phyloP scores from a whole-genome alignment of 805 yeast species.

The Starmerella ratchasimensis region DNA sequence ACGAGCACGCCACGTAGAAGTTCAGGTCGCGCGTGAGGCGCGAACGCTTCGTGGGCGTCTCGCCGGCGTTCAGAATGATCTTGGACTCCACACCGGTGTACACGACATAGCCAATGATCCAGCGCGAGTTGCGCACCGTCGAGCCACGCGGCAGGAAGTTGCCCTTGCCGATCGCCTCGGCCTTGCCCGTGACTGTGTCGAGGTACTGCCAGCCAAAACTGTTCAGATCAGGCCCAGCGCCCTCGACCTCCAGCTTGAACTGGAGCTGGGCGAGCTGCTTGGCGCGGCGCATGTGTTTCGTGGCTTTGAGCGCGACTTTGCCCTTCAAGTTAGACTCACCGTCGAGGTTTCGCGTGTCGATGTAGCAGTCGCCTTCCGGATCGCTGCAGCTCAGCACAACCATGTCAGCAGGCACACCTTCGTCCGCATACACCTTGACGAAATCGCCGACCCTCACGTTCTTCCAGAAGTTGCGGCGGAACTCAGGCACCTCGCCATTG shows the following conservation, averaged over 20 bases:
- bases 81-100: slow-evolving; percentile 67
- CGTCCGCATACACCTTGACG: slow-evolving; percentile 51
- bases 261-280: slow-evolving; percentile 43
- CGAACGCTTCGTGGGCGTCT: slow-evolving; percentile 61
- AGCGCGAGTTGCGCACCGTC: slow-evolving; percentile 57
- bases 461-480: slow-evolving; percentile 51
- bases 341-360: slow-evolving; percentile 58
- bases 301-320: slow-evolving; percentile 41
- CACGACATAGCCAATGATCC: slow-evolving; percentile 63
- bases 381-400: slow-evolving; percentile 55
- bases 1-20: slow-evolving; percentile 50
- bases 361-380: slow-evolving; percentile 51
- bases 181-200: slow-evolving; percentile 25
- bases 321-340: slow-evolving; percentile 66
- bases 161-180: slow-evolving; percentile 48
- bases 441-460: slow-evolving; percentile 63
- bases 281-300: slow-evolving; percentile 41
- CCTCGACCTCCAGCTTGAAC: slow-evolving; percentile 55
- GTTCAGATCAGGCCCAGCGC: slow-evolving; percentile 55
- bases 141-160: slow-evolving; percentile 61
- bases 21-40: slow-evolving; percentile 54
- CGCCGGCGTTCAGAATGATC: slow-evolving; percentile 65
- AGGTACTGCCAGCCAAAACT: slow-evolving; percentile 53
- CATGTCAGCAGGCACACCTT: slow-evolving; percentile 67
- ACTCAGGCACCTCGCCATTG: slow-evolving; percentile 17